Percentiles rank a stretch among this genome's conserved stretches.
Evolutionary conservation across 352 stramenopile genomes (phyloP).

Genomic region (Globisporangium spiculum): DNA sequence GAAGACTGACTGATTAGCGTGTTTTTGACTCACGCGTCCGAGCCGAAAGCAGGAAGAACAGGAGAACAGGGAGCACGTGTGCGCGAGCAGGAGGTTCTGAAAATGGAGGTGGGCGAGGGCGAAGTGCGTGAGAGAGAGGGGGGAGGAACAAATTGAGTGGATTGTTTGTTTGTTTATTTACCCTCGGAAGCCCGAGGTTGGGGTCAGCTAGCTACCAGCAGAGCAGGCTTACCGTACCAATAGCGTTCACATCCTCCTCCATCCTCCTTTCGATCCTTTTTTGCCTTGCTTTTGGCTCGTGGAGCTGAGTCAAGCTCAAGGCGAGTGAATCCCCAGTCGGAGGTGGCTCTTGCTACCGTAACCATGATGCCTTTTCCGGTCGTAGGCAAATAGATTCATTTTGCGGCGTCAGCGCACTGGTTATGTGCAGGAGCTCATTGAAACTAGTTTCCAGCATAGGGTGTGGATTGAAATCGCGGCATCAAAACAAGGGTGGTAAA

Average conservation of each 20-base stretch:
- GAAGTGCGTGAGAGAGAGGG: background rate
- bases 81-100: slow-evolving; percentile 4
- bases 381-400: slow-evolving; percentile 1
- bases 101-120: slow-evolving; percentile 2
- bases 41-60: background rate
- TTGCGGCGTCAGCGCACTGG: background rate
- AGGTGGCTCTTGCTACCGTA: background rate
- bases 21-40: background rate
- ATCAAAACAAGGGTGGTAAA: background rate
- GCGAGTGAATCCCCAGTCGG: background rate
- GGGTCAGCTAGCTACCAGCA: too few relatives aligned
- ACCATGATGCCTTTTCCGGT: background rate
- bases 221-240: too few relatives aligned
- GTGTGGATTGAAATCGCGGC: fast-evolving
- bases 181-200: too few relatives aligned
- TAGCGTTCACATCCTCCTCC: background rate
- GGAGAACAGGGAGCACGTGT: background rate
- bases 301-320: background rate
- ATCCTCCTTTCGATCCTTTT: slow-evolving; percentile 1
- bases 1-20: background rate
- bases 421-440: background rate
- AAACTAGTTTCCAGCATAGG: background rate
- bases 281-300: background rate
- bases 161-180: background rate
- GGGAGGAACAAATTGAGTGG: background rate